Percentiles rank a stretch among this genome's conserved stretches.
These are phyloP conservation scores for Pseudonitzschia multistriata DNA, from an alignment of 108 stramenopile species.

Conservation along the genomic window DNA sequence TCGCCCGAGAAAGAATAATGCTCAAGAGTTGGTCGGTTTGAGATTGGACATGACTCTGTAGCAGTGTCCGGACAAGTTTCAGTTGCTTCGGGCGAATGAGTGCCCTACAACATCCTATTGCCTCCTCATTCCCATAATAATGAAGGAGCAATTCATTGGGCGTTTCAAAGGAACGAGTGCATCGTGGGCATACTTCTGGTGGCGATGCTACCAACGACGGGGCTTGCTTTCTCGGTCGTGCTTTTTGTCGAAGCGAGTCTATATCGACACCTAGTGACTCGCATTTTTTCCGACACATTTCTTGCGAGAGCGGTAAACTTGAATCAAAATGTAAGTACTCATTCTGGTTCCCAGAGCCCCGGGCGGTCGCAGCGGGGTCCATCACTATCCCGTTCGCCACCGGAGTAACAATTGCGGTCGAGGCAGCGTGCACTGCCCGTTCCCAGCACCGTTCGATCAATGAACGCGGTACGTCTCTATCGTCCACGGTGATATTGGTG, in stretches of 20 bases:
- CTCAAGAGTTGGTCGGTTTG: constrained; percentile 12
- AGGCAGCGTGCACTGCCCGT: constrained; percentile 42
- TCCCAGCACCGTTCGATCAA: constrained; percentile 42
- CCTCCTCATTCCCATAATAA: constrained; percentile 26
- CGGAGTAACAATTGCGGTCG: constrained; percentile 8
- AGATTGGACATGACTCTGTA: constrained; percentile 23
- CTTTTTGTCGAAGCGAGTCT: not conserved
- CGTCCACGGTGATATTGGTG: constrained; percentile 16
- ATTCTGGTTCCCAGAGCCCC: not conserved
- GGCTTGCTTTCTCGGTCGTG: no score
- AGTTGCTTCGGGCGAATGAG: constrained; percentile 15
- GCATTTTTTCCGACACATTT: constrained; percentile 13
- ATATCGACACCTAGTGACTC: constrained; percentile 18
- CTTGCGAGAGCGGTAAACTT: not conserved
- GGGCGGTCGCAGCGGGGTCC: not conserved
- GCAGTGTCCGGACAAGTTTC: constrained; percentile 11
- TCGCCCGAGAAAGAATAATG: constrained; percentile 5
- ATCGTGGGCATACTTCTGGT: constrained; percentile 20
- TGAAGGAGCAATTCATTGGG: constrained; percentile 13
- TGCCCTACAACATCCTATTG: constrained; percentile 29
- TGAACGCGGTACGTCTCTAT: constrained; percentile 22
- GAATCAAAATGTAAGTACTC: not conserved
- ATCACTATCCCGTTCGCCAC: not conserved
- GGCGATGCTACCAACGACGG: not conserved
- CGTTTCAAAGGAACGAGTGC: constrained; percentile 21